Base-by-base conservation (phyloP, 225 moss, liverwort and hornwort species). In the Marchantia paleacea region DNA sequence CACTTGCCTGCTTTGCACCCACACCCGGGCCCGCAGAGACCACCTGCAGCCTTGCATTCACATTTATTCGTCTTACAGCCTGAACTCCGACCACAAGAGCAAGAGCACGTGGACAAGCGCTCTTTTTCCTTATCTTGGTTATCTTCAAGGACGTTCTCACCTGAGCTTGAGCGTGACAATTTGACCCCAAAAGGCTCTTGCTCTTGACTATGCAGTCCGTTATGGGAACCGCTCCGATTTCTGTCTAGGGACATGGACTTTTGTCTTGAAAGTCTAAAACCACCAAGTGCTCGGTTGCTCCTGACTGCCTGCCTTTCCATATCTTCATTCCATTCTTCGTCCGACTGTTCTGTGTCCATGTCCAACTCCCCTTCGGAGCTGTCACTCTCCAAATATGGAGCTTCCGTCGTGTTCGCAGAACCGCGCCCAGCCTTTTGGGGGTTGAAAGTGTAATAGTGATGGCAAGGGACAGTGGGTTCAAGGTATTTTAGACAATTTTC, bases 51-150 rank as follows among this genome's bases (percentile, higher is more conserved):
- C 92, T 94, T 99, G 89, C 99, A 99, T 75, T 89, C 86, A 94
- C 99, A 99, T 84, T 99, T 95, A 80, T 89, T 99, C 10, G 99
- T 99, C 84, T 99, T 99, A 84, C 99, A 99, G 83, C 95, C 95
- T 85, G 99, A 99, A 89, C 89, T 92, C 26, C 87, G 92, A 90
- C 93, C 92, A 91, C 99, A 99, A 72, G 90, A 91, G 91, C 95
- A 99, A 87, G 94, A 93, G 62, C 86, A 81, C 81, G 75, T 66
- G 83, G 83, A 71, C 88, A 85, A 76, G 75, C 78, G 85, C 82
- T 82, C 86, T 82, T 78, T 89, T 84, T 83, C 86, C 82, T 86
- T 91, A 79, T 90, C 83, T 86, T 90, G 82, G 62, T 82, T 81
- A 69, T 75, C 72, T 69, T 89, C 84, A 77, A 80, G 75, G 75